A percentile compares a stretch with the other conserved stretches of the same genome.
Conservation (phyloP, 2,329 filamentous ascomycete genomes). For the Pseudocercospora fuligena region DNA sequence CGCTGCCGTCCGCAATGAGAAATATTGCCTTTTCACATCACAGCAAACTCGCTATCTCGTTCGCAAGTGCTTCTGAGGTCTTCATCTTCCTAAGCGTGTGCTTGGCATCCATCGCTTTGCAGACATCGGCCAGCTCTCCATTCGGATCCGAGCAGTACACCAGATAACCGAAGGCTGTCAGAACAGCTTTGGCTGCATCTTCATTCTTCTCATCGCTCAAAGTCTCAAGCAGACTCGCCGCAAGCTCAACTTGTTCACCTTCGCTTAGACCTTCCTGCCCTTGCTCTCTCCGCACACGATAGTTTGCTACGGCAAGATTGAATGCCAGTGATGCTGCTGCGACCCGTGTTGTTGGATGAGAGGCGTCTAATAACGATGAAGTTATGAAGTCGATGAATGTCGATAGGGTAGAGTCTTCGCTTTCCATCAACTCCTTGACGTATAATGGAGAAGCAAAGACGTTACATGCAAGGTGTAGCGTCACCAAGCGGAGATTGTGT, state of each 20-base stretch:
- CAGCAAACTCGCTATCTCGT: constrained; percentile 37
- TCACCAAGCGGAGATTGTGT: constrained; percentile 82
- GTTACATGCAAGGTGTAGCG: constrained; percentile 83
- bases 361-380: constrained; percentile 76
- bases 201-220: constrained; percentile 56
- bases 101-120: constrained; percentile 75
- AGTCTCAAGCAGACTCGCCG: constrained; percentile 79
- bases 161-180: constrained; percentile 77
- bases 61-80: constrained; percentile 41
- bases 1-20: background rate
- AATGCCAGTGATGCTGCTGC: constrained; percentile 83
- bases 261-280: constrained; percentile 65
- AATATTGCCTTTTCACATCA: background rate
- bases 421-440: constrained; percentile 49
- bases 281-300: constrained; percentile 65
- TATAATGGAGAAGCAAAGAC: constrained; percentile 79
- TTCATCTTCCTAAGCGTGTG: constrained; percentile 59
- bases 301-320: constrained; percentile 76
- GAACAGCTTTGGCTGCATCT: constrained; percentile 76
- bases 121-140: constrained; percentile 79
- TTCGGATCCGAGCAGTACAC: constrained; percentile 71
- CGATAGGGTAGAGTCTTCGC: constrained; percentile 43
- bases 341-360: constrained; percentile 74
- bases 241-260: constrained; percentile 77
- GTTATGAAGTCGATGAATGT: constrained; percentile 73